phyloP scores from a whole-genome alignment of 305 asterid genomes.

The Fraxinus paxiana region DNA sequence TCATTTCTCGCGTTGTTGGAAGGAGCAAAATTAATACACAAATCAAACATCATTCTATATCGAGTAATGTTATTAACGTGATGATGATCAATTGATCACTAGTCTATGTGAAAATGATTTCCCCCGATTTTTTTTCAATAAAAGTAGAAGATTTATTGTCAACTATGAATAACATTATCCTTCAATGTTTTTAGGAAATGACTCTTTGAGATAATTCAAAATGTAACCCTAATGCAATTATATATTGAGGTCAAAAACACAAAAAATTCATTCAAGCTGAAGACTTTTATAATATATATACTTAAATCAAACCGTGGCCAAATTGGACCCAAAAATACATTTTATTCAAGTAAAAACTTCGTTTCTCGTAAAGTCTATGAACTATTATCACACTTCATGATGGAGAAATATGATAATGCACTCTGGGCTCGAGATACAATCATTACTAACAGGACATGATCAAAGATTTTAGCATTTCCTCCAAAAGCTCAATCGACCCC shows the following conservation, averaged over 20 bases:
- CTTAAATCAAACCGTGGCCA: neutral
- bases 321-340: neutral
- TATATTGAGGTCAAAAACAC: neutral
- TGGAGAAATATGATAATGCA: slow-evolving; percentile 49
- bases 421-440: slow-evolving; percentile 48
- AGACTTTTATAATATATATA: neutral
- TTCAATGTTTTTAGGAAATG: too few relatives aligned
- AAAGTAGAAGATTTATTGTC: too few relatives aligned
- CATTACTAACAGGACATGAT: slow-evolving; percentile 52
- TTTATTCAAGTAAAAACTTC: neutral
- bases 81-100: too few relatives aligned
- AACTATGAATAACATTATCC: too few relatives aligned
- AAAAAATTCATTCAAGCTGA: neutral
- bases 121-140: too few relatives aligned
- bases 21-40: too few relatives aligned
- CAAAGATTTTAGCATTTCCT: slow-evolving; percentile 45
- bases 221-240: too few relatives aligned
- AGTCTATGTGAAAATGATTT: too few relatives aligned
- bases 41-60: too few relatives aligned
- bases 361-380: neutral
- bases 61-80: too few relatives aligned
- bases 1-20: neutral
- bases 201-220: too few relatives aligned
- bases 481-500: slow-evolving; percentile 22
- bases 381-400: slow-evolving; percentile 4